Percentiles rank a stretch among this genome's conserved stretches.
Conservation (phyloP, 2,329 filamentous ascomycete species). For the Arthrobotrys pseudoclavata region DNA sequence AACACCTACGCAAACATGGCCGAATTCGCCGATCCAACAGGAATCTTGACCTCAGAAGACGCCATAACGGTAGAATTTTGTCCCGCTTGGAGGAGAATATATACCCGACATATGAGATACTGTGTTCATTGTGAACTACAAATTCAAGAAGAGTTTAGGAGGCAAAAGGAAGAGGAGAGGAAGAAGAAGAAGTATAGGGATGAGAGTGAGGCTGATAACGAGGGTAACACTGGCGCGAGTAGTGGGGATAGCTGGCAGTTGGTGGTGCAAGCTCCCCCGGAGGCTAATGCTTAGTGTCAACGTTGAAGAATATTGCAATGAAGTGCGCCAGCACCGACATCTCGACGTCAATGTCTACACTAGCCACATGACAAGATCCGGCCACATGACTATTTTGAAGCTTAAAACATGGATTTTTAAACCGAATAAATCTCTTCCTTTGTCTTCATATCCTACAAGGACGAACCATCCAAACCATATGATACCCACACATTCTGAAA, state of each 20-base stretch:
- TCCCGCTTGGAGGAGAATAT: neutral
- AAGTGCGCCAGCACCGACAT: too few species aligned
- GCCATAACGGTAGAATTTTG: neutral
- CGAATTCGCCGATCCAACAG: neutral
- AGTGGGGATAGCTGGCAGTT: conserved; percentile 12
- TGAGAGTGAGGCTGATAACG: neutral
- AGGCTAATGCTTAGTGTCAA: neutral
- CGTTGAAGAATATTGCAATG: neutral
- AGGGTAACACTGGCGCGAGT: neutral
- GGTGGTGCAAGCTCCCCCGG: conserved; percentile 2
- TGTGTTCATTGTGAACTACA: neutral
- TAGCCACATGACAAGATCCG: too few species aligned
- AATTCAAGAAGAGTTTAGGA: neutral
- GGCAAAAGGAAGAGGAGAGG: neutral
- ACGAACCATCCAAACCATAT: too few species aligned
- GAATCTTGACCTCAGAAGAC: too few species aligned
- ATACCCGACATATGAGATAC: neutral
- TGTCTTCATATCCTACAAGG: too few species aligned
- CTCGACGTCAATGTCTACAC: too few species aligned
- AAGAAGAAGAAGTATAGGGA: neutral
- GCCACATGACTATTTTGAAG: too few species aligned
- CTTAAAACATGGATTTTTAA: too few species aligned
- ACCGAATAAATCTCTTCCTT: too few species aligned
- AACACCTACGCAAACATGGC: conserved; percentile 14
- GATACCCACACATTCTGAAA: too few species aligned